Evolutionary conservation across 108 stramenopile genomes (phyloP).

Genomic region (Conticribra weissflogii): DNA sequence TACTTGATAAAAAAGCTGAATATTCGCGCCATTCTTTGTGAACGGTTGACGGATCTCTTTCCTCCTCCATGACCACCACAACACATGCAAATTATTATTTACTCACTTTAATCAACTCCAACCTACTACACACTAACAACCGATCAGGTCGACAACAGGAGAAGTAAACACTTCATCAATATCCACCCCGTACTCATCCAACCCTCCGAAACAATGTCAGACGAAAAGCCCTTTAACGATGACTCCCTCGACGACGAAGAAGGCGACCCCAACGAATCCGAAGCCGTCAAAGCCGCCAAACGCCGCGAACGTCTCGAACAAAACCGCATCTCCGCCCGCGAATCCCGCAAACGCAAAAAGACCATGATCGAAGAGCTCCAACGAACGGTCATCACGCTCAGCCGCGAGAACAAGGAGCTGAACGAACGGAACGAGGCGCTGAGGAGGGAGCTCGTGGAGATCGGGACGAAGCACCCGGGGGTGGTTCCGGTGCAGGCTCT

Average conservation of each 20-base stretch:
- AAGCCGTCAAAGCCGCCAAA: conserved; percentile 50
- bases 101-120: not conserved
- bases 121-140: not conserved
- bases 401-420: conserved; percentile 85
- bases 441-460: conserved; percentile 74
- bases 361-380: conserved; percentile 91
- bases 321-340: conserved; percentile 87
- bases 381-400: conserved; percentile 81
- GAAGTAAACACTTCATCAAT: too few relatives aligned
- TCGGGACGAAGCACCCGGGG: conserved; percentile 83
- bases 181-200: not conserved
- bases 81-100: too few relatives aligned
- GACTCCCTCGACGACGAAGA: conserved; percentile 24
- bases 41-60: too few relatives aligned
- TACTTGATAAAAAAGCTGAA: too few relatives aligned
- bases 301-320: conserved; percentile 88
- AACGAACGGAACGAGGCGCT: conserved; percentile 79
- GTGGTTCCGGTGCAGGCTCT: conserved; percentile 77
- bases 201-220: not conserved
- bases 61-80: too few relatives aligned
- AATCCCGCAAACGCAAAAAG: conserved; percentile 89
- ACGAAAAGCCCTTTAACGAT: conserved; percentile 1
- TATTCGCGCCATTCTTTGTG: too few relatives aligned
- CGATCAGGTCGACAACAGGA: too few relatives aligned
- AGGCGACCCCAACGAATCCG: conserved; percentile 6